Base-by-base conservation (phyloP, 2,329 filamentous ascomycete genomes). In the Coniella lustricola region DNA sequence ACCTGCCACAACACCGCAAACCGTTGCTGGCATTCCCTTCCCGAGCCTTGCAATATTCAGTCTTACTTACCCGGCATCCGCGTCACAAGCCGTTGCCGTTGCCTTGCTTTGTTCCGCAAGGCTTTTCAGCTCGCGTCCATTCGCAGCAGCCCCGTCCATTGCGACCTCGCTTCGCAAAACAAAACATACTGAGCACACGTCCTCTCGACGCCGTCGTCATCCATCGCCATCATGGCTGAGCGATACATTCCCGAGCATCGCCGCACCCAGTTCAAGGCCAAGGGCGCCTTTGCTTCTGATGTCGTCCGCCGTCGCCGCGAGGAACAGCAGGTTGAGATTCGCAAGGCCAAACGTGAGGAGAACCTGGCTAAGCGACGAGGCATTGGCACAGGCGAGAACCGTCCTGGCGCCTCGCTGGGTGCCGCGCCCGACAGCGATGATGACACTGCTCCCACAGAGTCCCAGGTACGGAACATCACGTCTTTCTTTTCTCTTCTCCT, bases 211-310 rank as follows among this genome's bases (percentile, higher is more conserved):
- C 29, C 36, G 39, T 41, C 36, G 25, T 29, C 17, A 39, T 32
- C 21, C 39, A 50, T 33, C 65, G 67, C 67, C 69, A 84, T 62
- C 74, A 98, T 98, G 93, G 87, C 93, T 70, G 93, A 98, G 71
- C 88, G 93, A 65, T 98, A 96, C 77, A 98, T 98, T 65, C 93
- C 93, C 69, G 93, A 98, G 77, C 93, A 98, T 78, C 90, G 93
- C 70, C 90, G 93, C 67, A 96, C 89, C 58, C 90, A 95, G 76
- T 98, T 95, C 84, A 98, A 98, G 85, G 93, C 93, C 48, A 96
- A 96, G 81, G 91, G 88, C 73, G 89, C 89, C 64, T 97, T 98
- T 80, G 96, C 96, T 82, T 91, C 91, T 62, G 93, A 98, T 69
- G 93, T 98, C 76, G 85, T 98, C 58, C 89, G 93, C 67, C 90